Evolutionary conservation across 495 filamentous ascomycete species (phyloP).

Genomic region (Acidiella bohemica): DNA sequence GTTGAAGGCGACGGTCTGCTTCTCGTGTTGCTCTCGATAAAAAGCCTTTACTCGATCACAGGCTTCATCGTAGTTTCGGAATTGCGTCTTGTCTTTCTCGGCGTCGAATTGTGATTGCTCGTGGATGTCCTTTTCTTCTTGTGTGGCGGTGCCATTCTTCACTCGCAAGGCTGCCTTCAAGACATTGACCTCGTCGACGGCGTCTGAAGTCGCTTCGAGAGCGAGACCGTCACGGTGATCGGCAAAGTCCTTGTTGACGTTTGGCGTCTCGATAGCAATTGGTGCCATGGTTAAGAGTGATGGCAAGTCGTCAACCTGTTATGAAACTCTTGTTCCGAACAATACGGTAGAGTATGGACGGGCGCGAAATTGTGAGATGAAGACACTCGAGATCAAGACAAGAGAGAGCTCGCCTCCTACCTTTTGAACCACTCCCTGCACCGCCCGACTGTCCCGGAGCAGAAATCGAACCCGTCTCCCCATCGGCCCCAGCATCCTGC

Average conservation of each 20-base stretch:
- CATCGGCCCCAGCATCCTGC: no score
- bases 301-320: no score
- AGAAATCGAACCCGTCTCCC: no score
- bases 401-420: background rate
- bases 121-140: constrained; percentile 42
- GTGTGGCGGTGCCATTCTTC: constrained; percentile 30
- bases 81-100: constrained; percentile 67
- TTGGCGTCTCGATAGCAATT: constrained; percentile 24
- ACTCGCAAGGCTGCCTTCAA: constrained; percentile 42
- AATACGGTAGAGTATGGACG: background rate
- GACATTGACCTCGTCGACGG: constrained; percentile 69
- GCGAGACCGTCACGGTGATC: constrained; percentile 45
- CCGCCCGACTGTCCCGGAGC: background rate
- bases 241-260: constrained; percentile 23
- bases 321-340: no score
- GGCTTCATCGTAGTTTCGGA: constrained; percentile 65
- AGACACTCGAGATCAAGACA: background rate
- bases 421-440: background rate
- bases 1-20: constrained; percentile 78
- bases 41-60: constrained; percentile 71
- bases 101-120: constrained; percentile 55
- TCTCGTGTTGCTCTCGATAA: constrained; percentile 71
- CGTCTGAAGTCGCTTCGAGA: constrained; percentile 70
- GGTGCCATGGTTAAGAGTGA: constrained; percentile 28
- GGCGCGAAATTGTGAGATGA: background rate